Conservation (phyloP, 257 asterid genomes). For the Misopates orontium region DNA sequence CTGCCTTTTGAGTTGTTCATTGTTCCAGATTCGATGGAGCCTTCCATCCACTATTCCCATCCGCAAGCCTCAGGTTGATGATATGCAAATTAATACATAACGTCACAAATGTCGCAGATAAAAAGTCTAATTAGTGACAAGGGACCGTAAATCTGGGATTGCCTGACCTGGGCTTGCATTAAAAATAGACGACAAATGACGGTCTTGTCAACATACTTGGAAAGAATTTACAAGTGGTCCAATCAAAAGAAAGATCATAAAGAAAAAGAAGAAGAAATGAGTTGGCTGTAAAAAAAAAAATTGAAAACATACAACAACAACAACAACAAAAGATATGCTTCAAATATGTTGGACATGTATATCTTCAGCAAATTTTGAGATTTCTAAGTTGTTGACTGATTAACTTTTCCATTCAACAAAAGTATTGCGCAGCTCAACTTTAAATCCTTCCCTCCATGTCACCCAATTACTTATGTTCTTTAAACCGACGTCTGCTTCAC, state of each 20-base stretch:
- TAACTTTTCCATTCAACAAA: neutral
- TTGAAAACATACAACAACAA: no score
- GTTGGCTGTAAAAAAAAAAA: neutral
- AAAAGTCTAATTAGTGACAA: neutral
- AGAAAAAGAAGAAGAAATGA: no score
- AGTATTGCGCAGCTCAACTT: neutral
- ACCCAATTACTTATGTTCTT: neutral
- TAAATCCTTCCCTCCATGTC: neutral
- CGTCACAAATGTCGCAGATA: neutral
- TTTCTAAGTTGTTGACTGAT: neutral
- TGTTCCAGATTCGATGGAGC: neutral
- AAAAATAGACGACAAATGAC: neutral
- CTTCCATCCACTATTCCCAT: neutral
- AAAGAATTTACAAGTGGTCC: neutral
- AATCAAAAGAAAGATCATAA: neutral
- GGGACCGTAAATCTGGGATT: neutral
- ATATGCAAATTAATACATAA: neutral
- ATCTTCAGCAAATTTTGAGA: conserved; percentile 1
- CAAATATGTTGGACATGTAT: neutral
- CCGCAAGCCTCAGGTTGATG: neutral
- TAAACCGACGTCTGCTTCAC: no score
- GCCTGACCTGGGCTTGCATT: neutral
- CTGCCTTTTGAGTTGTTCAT: neutral
- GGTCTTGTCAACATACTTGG: neutral
- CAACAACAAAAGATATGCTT: neutral